Conservation (phyloP, 495 filamentous ascomycete species). For the Xylaria cubensis region DNA sequence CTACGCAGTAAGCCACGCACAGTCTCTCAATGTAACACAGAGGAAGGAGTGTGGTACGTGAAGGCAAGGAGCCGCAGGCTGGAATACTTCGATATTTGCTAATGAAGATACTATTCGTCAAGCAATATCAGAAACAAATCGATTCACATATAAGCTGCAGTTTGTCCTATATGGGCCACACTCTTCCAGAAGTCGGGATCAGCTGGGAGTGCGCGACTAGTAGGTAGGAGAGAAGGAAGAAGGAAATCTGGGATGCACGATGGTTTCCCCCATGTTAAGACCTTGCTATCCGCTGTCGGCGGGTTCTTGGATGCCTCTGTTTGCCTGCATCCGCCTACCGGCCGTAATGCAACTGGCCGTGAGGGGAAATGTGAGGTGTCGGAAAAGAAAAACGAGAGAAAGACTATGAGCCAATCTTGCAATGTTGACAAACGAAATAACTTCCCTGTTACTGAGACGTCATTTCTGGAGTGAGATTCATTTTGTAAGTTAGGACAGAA, state of each 20-base stretch:
- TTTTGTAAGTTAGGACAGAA: not conserved
- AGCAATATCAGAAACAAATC: not conserved
- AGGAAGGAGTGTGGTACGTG: slow-evolving; percentile 25
- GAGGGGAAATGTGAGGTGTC: not conserved
- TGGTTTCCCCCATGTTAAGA: not conserved
- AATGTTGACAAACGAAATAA: not conserved
- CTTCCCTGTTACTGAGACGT: not conserved
- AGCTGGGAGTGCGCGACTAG: not conserved
- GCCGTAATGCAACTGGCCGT: not conserved
- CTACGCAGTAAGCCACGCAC: slow-evolving; percentile 24
- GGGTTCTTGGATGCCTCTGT: not conserved
- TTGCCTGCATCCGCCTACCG: not conserved
- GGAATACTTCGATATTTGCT: not conserved
- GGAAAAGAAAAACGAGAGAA: not conserved
- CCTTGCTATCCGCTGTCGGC: not conserved
- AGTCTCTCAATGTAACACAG: slow-evolving; percentile 50
- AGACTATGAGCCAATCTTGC: not conserved
- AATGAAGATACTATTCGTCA: not conserved
- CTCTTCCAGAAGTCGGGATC: not conserved
- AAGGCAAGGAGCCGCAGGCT: not conserved
- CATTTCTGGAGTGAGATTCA: not conserved
- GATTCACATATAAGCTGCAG: no score
- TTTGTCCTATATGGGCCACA: not conserved
- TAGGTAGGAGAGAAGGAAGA: not conserved
- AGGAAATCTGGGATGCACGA: not conserved